Evolutionary conservation across 352 stramenopile genomes (phyloP).

Genomic region (Nothophytophthora sp.): DNA sequence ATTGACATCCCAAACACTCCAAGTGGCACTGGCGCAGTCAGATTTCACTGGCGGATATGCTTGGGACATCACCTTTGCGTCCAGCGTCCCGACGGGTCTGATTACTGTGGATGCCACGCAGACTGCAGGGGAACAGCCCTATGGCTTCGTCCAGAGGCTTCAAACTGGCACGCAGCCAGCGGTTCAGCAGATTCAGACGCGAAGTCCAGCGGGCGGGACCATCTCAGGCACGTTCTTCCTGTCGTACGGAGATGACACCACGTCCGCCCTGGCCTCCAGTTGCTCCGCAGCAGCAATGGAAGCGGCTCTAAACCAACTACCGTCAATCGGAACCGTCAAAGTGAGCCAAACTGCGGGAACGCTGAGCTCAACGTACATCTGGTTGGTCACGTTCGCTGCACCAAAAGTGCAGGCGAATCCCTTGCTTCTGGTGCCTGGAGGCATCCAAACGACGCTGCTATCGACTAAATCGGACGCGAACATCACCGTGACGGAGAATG

Average conservation of each 20-base stretch:
- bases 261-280: conserved; percentile 1
- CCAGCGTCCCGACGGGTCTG: background rate
- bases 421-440: conserved; percentile 12
- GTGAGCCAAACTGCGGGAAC: conserved; percentile 11
- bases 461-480: conserved; percentile 10
- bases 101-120: conserved; percentile 6
- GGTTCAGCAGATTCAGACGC: conserved; percentile 29
- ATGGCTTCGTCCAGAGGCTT: background rate
- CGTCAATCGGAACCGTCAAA: conserved; percentile 9
- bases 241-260: conserved; percentile 2
- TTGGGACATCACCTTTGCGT: conserved; percentile 28
- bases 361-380: conserved; percentile 12
- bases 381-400: conserved; percentile 24
- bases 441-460: conserved; percentile 22
- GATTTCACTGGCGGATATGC: conserved; percentile 17
- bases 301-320: conserved; percentile 1
- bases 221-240: conserved; percentile 10
- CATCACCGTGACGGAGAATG: conserved; percentile 14
- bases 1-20: background rate
- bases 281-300: conserved; percentile 7
- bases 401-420: conserved; percentile 16
- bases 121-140: background rate
- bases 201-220: conserved; percentile 6
- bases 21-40: background rate
- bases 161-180: conserved; percentile 22